Evolutionary conservation across 345 rosid genomes (phyloP).

Genomic region (Acer saccharum): DNA sequence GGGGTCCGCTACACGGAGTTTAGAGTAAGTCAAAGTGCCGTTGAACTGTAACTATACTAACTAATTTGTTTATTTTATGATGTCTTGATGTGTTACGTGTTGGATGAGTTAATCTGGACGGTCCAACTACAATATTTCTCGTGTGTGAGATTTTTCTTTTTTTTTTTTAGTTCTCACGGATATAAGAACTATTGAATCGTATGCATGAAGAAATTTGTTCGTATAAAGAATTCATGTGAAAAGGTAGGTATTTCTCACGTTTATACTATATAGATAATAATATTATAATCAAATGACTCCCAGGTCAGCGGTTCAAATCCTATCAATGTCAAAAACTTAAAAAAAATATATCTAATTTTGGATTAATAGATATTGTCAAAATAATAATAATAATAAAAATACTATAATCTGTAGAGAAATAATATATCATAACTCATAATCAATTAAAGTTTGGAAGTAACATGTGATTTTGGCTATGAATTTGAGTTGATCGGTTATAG

Average conservation of each 20-base stretch:
- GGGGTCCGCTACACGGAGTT: constrained; percentile 11
- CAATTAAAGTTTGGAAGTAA: too few species aligned
- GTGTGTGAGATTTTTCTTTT: not conserved
- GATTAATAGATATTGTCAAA: too few species aligned
- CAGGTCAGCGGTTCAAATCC: too few species aligned
- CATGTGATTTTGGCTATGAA: too few species aligned
- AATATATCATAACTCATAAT: too few species aligned
- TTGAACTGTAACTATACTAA: constrained; percentile 48
- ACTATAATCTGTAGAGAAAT: not conserved
- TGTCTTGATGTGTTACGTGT: not conserved
- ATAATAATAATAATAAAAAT: too few species aligned
- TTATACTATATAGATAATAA: not conserved
- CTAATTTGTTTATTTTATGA: constrained; percentile 5
- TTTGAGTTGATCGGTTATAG: too few species aligned
- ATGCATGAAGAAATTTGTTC: not conserved
- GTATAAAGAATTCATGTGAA: not conserved
- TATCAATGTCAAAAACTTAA: too few species aligned
- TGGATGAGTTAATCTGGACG: constrained; percentile 22
- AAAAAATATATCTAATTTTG: too few species aligned
- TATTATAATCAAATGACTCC: too few species aligned
- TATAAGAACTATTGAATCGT: not conserved
- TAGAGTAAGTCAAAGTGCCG: constrained; percentile 41
- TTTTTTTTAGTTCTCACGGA: not conserved
- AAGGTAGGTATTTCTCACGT: not conserved
- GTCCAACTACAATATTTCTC: constrained; percentile 19